Evolutionary conservation across 257 asterid species (phyloP), one percentile per base, ranked within the genome.

Genomic region (Fraxinus americana): DNA sequence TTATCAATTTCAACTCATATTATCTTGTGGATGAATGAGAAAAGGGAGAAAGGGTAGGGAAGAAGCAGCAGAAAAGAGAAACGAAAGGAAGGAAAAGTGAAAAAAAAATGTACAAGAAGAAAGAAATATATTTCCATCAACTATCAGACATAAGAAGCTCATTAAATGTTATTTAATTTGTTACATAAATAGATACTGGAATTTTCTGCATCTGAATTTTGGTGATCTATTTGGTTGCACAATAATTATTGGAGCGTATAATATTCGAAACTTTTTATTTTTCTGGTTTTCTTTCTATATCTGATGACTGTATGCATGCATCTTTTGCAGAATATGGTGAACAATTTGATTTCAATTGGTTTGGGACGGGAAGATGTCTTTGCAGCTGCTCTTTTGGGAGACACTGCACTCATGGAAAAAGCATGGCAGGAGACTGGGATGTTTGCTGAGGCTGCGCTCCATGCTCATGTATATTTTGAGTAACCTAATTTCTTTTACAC

Each of bases 371-470:
- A 96, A 86, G 98, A 97, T 29, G 96, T 98, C 79, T 96, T 96
- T 82, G 96, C 98, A 38, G 98, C 97, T 12, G 97, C 98, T 30
- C 92, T 96, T 70, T 84, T 96, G 89, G 99, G 98, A 27, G 98
- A 96, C 88, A 93, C 93, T 77, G 82, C 83, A 74, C 97, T 96
- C 75, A 93, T 96, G 97, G 99, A 96, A 82, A 96, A 92, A 86
- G 94, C 97, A 74, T 93, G 97, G 99, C 91, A 90, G 70, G 97
- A 92, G 4, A 96, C 99, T 6, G 99, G 99, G 77, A 96, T 96
- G 99, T 97, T 96, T 71, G 98, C 99, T 12, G 99, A 96, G 86
- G 97, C 99, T 39, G 97, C 92, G 48, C 93, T 93, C 61, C 98
- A 96, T 83, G 91, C 99, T 85, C 98, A 92, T 25, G 98, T 96